Percentiles rank a stretch among this genome's conserved stretches.
Conservation (phyloP, 108 stramenopile species). For the Nannochloropsis salina region DNA sequence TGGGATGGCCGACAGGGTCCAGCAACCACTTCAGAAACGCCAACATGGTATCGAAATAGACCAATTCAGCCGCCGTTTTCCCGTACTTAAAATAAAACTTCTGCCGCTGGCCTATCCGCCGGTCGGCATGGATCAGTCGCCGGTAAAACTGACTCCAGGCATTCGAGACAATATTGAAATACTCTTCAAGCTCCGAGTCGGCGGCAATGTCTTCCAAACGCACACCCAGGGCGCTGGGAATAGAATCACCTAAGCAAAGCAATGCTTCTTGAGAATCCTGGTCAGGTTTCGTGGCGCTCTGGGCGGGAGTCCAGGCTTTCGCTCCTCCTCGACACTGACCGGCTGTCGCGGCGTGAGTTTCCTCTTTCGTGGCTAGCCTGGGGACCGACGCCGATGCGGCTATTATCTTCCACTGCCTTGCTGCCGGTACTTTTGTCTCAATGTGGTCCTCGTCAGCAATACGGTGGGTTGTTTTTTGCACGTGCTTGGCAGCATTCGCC, state of each 20-base stretch:
- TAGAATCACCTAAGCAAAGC: background rate
- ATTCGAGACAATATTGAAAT: background rate
- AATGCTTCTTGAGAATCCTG: no score
- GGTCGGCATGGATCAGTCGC: background rate
- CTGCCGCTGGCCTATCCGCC: background rate
- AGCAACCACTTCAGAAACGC: constrained; percentile 7
- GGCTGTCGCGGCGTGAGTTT: no score
- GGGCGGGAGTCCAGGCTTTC: no score
- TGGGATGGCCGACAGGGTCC: background rate
- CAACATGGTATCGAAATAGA: constrained; percentile 15
- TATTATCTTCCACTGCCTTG: no score
- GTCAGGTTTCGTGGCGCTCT: no score
- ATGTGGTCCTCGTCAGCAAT: no score
- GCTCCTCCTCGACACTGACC: no score
- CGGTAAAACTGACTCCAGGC: constrained; percentile 14
- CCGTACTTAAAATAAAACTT: background rate
- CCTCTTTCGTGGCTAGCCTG: no score
- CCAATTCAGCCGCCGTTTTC: background rate
- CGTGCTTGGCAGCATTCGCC: no score
- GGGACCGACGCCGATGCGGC: no score
- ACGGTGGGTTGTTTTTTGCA: no score
- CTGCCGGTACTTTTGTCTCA: no score
- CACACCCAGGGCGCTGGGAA: background rate
- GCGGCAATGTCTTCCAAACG: background rate
- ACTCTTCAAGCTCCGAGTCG: background rate